Base-by-base conservation (phyloP, 78 protist species). In the Diacronema lutheri region DNA sequence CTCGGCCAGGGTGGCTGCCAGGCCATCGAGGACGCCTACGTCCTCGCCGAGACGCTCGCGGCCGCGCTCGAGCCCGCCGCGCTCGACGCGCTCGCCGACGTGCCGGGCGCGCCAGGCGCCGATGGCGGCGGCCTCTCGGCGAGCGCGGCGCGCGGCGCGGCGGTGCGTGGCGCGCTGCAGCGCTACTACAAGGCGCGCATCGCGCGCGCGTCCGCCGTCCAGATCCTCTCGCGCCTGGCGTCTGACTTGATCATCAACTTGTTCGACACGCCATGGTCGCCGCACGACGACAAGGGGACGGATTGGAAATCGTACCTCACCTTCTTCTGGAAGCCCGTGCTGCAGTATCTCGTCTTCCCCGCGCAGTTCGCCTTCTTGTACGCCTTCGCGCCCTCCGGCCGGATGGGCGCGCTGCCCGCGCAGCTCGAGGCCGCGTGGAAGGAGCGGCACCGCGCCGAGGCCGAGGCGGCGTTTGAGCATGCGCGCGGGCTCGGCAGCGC, bases 1-100 rank as follows among this genome's bases (percentile, higher is more conserved):
- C 68, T 66, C 58, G 79, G 81, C 26, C 87, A 84, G 80, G 87
- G 87, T 12, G 87, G 87, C 20, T 84, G 79, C 68, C 71, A 78
- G 58, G 83, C 83, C 38, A 58, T 78, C 13, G 84, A 78, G 84
- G 77, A 69, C 50, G 87, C 87, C 12, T 71, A 37, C 65, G 79
- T 80, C 35, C 65, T 80, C 20, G 68, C 84, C 21, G 64, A 80
- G 65, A 12, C 60, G 44, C 72, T 81, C 9, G 50, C 85, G 10
- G 23, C 4, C 26, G 56, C 40, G 7, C 57, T 40, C 29, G 35
- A 80, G 74, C 44, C 20, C 44, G 20, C 25, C 12, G 20, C 23
- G 14, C 50, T 37, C 0, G 31, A 11, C 21, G 71, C 38, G 16
- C 71, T 38, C 14, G 20, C 44, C 16, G 74, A 66, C 25, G 26